phyloP scores from a whole-genome alignment of 2,329 filamentous ascomycete species.

The Anisogramma anomala region DNA sequence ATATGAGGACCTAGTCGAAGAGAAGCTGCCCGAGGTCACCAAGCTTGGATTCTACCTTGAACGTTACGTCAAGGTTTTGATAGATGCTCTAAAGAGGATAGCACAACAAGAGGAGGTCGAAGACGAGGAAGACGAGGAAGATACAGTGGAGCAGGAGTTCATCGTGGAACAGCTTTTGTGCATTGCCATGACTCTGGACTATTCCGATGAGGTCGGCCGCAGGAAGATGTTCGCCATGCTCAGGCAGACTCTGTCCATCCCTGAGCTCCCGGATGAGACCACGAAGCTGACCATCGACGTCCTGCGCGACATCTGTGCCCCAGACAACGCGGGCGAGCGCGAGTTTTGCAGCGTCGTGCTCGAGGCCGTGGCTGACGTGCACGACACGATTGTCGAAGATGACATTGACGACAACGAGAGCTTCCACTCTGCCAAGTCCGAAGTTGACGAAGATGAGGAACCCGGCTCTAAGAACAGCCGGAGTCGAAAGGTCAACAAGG shows the following conservation, averaged over 20 bases:
- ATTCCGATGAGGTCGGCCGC: slow-evolving; percentile 91
- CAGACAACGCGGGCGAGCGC: slow-evolving; percentile 59
- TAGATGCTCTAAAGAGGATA: slow-evolving; percentile 49
- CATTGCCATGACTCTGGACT: slow-evolving; percentile 84
- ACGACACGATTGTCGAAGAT: slow-evolving; percentile 69
- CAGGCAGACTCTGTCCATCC: slow-evolving; percentile 71
- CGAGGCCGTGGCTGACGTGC: slow-evolving; percentile 90
- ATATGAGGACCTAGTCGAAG: slow-evolving; percentile 66
- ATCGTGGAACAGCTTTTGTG: slow-evolving; percentile 91
- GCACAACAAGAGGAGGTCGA: slow-evolving; percentile 42
- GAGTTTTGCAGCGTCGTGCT: slow-evolving; percentile 79
- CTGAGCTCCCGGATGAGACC: slow-evolving; percentile 82
- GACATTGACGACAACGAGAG: slow-evolving; percentile 61
- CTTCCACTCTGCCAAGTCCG: slow-evolving; percentile 87
- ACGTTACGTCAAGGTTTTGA: slow-evolving; percentile 59
- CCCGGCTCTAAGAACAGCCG: slow-evolving; percentile 28
- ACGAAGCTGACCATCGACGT: slow-evolving; percentile 80
- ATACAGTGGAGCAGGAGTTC: slow-evolving; percentile 84
- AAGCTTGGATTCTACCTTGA: slow-evolving; percentile 80
- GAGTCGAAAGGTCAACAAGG: slow-evolving; percentile 30
- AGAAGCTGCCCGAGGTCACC: slow-evolving; percentile 91
- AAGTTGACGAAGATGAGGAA: slow-evolving; percentile 58
- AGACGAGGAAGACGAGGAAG: slow-evolving; percentile 62
- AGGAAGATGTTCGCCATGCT: slow-evolving; percentile 92
- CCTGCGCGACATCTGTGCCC: slow-evolving; percentile 71